Percentiles rank a stretch among this genome's conserved stretches.
phyloP scores from a whole-genome alignment of 1,284 basidiomycete species.

The Volvariella surrecta region DNA sequence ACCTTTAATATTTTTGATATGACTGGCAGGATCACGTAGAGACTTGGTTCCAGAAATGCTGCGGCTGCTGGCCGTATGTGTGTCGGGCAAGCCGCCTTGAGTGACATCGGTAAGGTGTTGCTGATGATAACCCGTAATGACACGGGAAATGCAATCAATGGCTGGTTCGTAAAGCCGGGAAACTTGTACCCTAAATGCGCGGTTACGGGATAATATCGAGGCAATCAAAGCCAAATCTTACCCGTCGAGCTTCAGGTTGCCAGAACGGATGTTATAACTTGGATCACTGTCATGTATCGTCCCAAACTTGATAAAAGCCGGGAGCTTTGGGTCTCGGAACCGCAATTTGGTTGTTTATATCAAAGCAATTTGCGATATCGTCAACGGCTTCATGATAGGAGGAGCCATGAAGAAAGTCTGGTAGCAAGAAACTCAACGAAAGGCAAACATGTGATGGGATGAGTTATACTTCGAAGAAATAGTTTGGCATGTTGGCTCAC shows the following conservation, averaged over 20 bases:
- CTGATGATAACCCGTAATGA: constrained; percentile 18
- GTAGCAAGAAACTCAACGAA: too few species aligned
- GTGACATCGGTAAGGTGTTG: constrained; percentile 1
- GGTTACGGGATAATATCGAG: neutral
- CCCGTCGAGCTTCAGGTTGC: constrained; percentile 7
- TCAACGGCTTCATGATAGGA: constrained; percentile 6
- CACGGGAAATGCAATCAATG: constrained; percentile 29
- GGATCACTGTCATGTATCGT: constrained; percentile 22
- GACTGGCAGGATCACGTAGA: too few species aligned
- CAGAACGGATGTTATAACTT: constrained; percentile 11
- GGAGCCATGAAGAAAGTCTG: constrained; percentile 5
- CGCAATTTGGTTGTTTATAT: constrained; percentile 11
- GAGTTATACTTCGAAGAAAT: constrained; percentile 1
- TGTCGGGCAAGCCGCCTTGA: too few species aligned
- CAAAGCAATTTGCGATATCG: constrained; percentile 6
- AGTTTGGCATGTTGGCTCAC: constrained; percentile 3
- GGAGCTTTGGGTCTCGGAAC: constrained; percentile 2
- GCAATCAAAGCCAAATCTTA: constrained; percentile 2
- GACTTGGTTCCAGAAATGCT: too few species aligned
- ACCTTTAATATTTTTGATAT: too few species aligned
- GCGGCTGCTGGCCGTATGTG: too few species aligned
- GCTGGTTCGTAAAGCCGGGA: constrained; percentile 39
- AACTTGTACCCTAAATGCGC: constrained; percentile 23
- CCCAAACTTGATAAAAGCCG: constrained; percentile 7
- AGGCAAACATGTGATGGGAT: neutral